A percentile compares a stretch with the other conserved stretches of the same genome.
phyloP scores from a whole-genome alignment of 2,329 filamentous ascomycete species.

The Zalaria obscura region DNA sequence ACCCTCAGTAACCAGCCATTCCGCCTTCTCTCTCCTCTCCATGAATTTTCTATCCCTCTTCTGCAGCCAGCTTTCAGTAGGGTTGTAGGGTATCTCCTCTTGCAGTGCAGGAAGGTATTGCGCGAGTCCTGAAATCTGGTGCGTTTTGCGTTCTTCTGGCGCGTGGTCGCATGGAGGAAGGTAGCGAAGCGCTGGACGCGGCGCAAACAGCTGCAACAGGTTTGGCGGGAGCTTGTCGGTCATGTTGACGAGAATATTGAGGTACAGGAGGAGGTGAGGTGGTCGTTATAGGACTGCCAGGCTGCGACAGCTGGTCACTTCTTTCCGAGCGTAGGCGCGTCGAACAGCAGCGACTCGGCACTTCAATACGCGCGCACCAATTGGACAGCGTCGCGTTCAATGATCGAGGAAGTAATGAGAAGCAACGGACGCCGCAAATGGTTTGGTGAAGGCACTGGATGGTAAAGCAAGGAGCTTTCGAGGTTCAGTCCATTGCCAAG shows the following conservation, averaged over 20 bases:
- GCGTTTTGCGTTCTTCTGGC: slow-evolving; percentile 67
- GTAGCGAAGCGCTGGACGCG: slow-evolving; percentile 82
- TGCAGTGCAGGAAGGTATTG: slow-evolving; percentile 59
- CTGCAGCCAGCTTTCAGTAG: slow-evolving; percentile 89
- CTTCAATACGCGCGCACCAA: no score
- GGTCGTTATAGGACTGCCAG: no score
- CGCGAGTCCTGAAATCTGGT: slow-evolving; percentile 57
- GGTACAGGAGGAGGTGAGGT: no score
- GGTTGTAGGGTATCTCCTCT: slow-evolving; percentile 62
- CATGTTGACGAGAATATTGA: background rate
- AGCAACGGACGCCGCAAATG: no score
- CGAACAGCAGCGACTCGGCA: no score
- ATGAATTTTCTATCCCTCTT: slow-evolving; percentile 67
- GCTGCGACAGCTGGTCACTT: no score
- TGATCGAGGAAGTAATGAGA: no score
- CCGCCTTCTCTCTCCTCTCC: slow-evolving; percentile 60
- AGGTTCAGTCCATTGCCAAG: no score
- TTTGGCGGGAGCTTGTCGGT: slow-evolving; percentile 30
- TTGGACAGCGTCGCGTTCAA: no score
- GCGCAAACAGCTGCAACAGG: slow-evolving; percentile 85
- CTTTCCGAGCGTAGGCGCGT: no score
- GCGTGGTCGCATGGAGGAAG: slow-evolving; percentile 71
- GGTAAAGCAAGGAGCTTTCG: no score
- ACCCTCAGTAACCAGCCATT: slow-evolving; percentile 49
- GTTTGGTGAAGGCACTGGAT: no score